phyloP scores from a whole-genome alignment of 2,329 filamentous ascomycete genomes.

The Lachnellula hyalina region DNA sequence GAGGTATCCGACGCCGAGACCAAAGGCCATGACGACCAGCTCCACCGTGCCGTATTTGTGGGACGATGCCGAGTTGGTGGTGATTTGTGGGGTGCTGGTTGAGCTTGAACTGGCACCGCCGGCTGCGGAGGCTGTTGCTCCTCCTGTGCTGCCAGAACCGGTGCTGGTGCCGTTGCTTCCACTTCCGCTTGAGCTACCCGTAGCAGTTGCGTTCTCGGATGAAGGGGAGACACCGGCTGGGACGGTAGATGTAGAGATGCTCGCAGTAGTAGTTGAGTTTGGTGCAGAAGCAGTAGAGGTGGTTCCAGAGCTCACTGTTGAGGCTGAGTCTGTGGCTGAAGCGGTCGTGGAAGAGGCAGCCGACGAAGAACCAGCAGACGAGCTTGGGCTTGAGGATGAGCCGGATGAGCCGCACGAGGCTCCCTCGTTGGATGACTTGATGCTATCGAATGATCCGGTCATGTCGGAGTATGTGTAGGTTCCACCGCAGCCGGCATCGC shows the following conservation, averaged over 20 bases:
- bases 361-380: conserved; percentile 7
- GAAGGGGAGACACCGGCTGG: background rate
- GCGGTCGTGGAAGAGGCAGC: conserved; percentile 3
- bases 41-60: conserved; percentile 26
- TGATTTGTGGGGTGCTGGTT: background rate
- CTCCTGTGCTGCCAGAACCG: background rate
- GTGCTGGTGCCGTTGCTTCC: background rate
- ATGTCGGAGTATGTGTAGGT: conserved; percentile 46
- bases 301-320: background rate
- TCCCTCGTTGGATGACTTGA: conserved; percentile 32
- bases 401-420: conserved; percentile 3
- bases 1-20: conserved; percentile 30
- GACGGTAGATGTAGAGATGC: background rate
- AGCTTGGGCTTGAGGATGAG: conserved; percentile 7
- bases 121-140: conserved; percentile 2
- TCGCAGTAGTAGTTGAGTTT: background rate
- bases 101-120: background rate
- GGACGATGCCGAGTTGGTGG: conserved; percentile 17
- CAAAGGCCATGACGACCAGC: conserved; percentile 25
- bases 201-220: background rate
- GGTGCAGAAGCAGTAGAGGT: background rate
- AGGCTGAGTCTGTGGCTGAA: background rate
- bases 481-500: conserved; percentile 44
- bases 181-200: background rate
- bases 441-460: conserved; percentile 42